These are phyloP conservation scores for Phytophthora pseudosyringae DNA, from an alignment of 352 stramenopile species.

Conservation along the genomic window DNA sequence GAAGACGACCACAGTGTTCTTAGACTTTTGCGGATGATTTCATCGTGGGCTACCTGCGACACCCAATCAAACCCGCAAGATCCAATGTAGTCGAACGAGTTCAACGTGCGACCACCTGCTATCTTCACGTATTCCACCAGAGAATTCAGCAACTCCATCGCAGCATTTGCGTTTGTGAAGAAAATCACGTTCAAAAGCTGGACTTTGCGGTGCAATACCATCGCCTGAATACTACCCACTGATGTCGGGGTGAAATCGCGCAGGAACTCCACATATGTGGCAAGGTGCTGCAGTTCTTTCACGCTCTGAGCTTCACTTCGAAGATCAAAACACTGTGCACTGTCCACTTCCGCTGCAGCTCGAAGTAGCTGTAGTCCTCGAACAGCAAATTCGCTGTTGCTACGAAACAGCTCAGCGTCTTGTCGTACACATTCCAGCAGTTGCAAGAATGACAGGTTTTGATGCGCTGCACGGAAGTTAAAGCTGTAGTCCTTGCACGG, in stretches of 20 bases:
- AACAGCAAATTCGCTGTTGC: constrained; percentile 39
- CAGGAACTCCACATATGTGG: constrained; percentile 35
- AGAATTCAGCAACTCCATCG: constrained; percentile 19
- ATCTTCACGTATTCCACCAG: constrained; percentile 37
- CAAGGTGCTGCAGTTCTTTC: constrained; percentile 34
- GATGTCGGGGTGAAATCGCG: constrained; percentile 25
- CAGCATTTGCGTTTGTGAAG: constrained; percentile 15
- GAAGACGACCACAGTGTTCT: constrained; percentile 27
- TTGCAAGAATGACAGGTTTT: constrained; percentile 43
- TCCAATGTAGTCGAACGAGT: constrained; percentile 6
- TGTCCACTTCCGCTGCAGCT: constrained; percentile 27
- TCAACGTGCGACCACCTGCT: constrained; percentile 15
- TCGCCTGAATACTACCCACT: constrained; percentile 24
- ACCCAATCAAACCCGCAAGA: constrained; percentile 12
- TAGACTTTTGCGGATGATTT: constrained; percentile 28
- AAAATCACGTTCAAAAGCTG: constrained; percentile 24
- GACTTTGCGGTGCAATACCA: constrained; percentile 32
- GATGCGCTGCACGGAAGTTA: constrained; percentile 43
- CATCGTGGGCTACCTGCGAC: constrained; percentile 16
- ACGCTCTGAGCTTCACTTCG: constrained; percentile 9
- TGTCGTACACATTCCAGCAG: constrained; percentile 34
- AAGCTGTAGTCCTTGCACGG: constrained; percentile 30
- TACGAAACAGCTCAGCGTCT: constrained; percentile 34
- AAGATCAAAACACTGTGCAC: constrained; percentile 15
- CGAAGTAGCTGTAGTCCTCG: constrained; percentile 39